Base-by-base conservation (phyloP, 495 filamentous ascomycete genomes). In the Podospora didyma region DNA sequence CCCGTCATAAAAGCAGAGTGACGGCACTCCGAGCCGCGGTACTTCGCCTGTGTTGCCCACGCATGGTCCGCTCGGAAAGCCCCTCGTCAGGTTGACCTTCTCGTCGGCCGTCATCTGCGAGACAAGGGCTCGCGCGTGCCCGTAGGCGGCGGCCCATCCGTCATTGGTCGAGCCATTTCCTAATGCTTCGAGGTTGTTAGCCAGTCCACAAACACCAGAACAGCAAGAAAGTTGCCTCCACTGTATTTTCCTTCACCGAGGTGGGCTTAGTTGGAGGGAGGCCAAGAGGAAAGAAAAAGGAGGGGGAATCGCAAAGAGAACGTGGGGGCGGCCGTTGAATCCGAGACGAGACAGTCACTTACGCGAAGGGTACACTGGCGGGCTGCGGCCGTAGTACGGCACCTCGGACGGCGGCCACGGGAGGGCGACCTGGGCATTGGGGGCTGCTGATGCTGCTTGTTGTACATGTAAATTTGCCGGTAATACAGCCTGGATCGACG, bases 1-100 rank as follows among this genome's bases (percentile, higher is more conserved):
- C 0, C 77, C 79, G 63, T 86, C 80, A 58, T 80, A 74, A 20
- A 80, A 73, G 62, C 81, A 84, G 16, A 85, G 70, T 2, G 76
- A 65, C 2, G 73, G 75, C 51, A 81, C 76, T 10, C 64, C 67
- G 4, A 88, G 72, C 9, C 85, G 72, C 0, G 78, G 73, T 23
- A 86, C 71, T 6, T 73, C 68, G 3, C 68, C 71, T 10, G 75
- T 80, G 46, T 73, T 78, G 20, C 84, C 83, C 34, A 74, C 72
- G 58, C 84, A 86, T 11, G 52, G 42, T 23, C 62, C 63, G n/a
- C 26, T 31, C 4, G 58, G 42, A 23, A 49, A 57, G 35, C 64
- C 56, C 41, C 55, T 56, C 28, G 60, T 59, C 35, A 78, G 48
- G 53, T 72, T 73, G 24, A 66, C 64, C 45, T 65, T 70, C 39